Evolutionary conservation across 1,284 basidiomycete species (phyloP).

Genomic region (Rhizopogon parksii): DNA sequence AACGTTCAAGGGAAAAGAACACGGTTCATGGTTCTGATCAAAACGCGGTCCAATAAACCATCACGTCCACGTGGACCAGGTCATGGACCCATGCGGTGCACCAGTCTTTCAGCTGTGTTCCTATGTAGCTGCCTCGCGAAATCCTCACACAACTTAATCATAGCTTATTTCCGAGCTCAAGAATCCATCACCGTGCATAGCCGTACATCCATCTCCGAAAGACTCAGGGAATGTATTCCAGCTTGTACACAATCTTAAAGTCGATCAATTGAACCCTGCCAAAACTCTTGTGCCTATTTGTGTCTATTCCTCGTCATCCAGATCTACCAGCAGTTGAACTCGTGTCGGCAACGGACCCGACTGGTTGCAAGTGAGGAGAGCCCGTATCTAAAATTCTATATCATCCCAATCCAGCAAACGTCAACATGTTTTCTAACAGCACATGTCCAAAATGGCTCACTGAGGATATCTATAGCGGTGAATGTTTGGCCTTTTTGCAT

Average conservation of each 20-base stretch:
- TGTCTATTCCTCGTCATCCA: background rate
- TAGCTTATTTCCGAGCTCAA: slow-evolving; percentile 1
- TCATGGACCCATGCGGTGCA: background rate
- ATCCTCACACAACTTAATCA: background rate
- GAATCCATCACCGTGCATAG: too few species aligned
- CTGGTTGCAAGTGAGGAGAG: slow-evolving; percentile 26
- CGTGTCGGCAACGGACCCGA: slow-evolving; percentile 20
- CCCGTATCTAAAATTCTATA: slow-evolving; percentile 25
- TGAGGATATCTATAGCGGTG: slow-evolving; percentile 62
- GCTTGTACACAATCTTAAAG: background rate
- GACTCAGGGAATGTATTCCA: background rate
- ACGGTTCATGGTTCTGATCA: background rate
- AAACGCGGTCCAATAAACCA: slow-evolving; percentile 1
- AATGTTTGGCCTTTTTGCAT: slow-evolving; percentile 45
- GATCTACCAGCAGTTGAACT: slow-evolving; percentile 18
- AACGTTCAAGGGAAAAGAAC: slow-evolving; percentile 2
- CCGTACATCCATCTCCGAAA: background rate
- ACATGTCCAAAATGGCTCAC: slow-evolving; percentile 35
- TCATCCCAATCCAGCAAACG: background rate
- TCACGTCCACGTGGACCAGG: slow-evolving; percentile 2
- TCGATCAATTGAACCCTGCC: background rate
- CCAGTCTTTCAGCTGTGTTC: background rate
- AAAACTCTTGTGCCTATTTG: background rate
- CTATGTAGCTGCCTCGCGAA: background rate
- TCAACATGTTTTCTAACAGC: background rate